Evolutionary conservation across 495 filamentous ascomycete species (phyloP), one percentile per base, ranked within the genome.

Genomic region (Penicillium chermesinum): DNA sequence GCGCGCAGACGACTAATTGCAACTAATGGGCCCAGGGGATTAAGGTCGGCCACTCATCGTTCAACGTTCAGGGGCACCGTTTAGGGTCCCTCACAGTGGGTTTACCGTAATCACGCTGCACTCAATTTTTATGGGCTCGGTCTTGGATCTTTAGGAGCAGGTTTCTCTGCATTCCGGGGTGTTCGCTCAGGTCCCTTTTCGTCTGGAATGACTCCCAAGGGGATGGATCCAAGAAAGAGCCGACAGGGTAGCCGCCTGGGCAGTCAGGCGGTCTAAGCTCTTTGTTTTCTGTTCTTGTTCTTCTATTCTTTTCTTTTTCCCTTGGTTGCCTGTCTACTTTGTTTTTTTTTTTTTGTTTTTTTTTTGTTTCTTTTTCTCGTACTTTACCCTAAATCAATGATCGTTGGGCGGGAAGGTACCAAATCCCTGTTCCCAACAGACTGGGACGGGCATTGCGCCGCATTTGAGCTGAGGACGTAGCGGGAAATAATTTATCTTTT

Each of bases 1-100:
- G 25, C 36, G 21, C 10, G 5, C 4, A 14, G 22, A 42, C n/a
- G n/a, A 41, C 53, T 56, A 52, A 52, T 49, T 34, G 49, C n/a
- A n/a, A n/a, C n/a, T n/a, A n/a, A n/a, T n/a, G 22, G 42, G 32
- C 41, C 53, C 48, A 46, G 54, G 49, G 37, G 49, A 49, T 45
- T 22, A 18, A 45, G 10, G 17, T 21, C 38, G 34, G 45, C 49
- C 46, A 57, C 19, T 57, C 54, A 52, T 33, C 49, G 34, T 50
- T 41, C 30, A 49, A 39, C 15, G 20, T 49, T 46, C 41, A 52
- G 54, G 54, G 54, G 49, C 32, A 27, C 36, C 37, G 17, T 34
- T n/a, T 17, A 32, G n/a, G 42, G 12, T 25, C 12, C 10, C 14
- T 30, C 0, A 30, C 4, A 30, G 5, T 30, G n/a, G n/a, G n/a